Conservation (phyloP, 2,329 filamentous ascomycete species). For the Paecilomyces dactylethromorphus region DNA sequence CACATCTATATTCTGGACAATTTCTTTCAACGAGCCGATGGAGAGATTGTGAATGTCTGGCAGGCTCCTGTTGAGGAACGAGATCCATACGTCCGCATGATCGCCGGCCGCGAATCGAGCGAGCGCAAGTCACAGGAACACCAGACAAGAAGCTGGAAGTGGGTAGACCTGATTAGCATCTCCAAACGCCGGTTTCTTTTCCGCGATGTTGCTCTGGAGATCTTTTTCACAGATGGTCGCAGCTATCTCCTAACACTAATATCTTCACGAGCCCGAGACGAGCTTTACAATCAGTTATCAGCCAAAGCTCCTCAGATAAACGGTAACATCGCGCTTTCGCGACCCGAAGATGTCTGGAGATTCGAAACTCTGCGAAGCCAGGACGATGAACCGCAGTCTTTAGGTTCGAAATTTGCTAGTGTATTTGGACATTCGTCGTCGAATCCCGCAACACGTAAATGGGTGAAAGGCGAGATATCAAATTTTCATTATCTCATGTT, state of each 20-base stretch:
- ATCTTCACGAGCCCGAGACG: slow-evolving; percentile 66
- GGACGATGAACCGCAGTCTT: slow-evolving; percentile 56
- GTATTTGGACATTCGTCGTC: slow-evolving; percentile 80
- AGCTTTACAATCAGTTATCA: slow-evolving; percentile 69
- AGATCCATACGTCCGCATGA: slow-evolving; percentile 91
- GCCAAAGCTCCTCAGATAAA: slow-evolving; percentile 74
- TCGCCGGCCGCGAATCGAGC: slow-evolving; percentile 67
- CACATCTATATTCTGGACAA: slow-evolving; percentile 92
- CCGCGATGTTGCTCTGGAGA: slow-evolving; percentile 89
- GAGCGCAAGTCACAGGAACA: slow-evolving; percentile 59
- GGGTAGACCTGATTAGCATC: slow-evolving; percentile 89
- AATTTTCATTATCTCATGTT: slow-evolving; percentile 99
- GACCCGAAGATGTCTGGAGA: slow-evolving; percentile 85
- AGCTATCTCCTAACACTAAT: slow-evolving; percentile 89
- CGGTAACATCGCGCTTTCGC: slow-evolving; percentile 60
- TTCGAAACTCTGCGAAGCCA: slow-evolving; percentile 73
- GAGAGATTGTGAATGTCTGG: slow-evolving; percentile 94
- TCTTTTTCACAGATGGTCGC: slow-evolving; percentile 94
- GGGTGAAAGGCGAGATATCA: slow-evolving; percentile 90
- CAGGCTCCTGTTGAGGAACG: slow-evolving; percentile 88
- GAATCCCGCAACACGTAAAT: slow-evolving; percentile 79
- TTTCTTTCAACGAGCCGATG: slow-evolving; percentile 89
- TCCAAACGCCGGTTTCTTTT: slow-evolving; percentile 95
- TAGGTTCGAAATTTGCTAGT: slow-evolving; percentile 85
- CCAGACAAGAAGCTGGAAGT: slow-evolving; percentile 84